Evolutionary conservation across 2,329 filamentous ascomycete species (phyloP), one percentile per base, ranked within the genome.

Genomic region (Albifimbria verrucaria): DNA sequence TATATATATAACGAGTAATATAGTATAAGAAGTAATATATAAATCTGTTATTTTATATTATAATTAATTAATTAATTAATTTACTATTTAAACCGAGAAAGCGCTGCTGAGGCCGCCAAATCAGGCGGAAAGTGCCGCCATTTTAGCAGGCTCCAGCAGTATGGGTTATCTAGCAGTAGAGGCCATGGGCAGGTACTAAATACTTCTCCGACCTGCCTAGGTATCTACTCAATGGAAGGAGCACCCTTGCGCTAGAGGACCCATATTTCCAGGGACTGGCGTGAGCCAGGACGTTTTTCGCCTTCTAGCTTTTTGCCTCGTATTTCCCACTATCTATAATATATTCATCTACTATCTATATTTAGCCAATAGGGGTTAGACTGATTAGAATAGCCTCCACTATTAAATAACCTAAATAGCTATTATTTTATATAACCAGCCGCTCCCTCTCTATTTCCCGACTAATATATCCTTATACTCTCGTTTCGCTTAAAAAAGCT

Each of bases 31-130:
- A 36, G 28, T 57, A 54, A 49, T 36, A 49, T 49, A 41, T 36
- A 49, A 32, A 49, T 28, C 9, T 49, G 10, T 32, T 18, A 49
- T n/a, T 10, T 26, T 36, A 36, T 36, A 36, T 36, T 36, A 10
- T 36, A 36, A 36, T 36, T 36, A 36, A 36, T 36, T 36, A 36
- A n/a, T 36, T 36, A 10, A 36, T 10, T 36, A 36, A 10, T 45
- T 52, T 51, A 52, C 39, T 52, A 45, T 17, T 39, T 55, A 55
- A 55, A 55, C 46, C 2, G 49, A 55, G 49, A 51, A 55, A 55
- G 52, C 52, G 46, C 52, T 55, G 49, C 52, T 55, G 39, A 46
- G 32, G n/a, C 52, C 49, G 45, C 52, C 45, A 49, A 49, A 49
- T 55, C 26, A 18, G 39, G 52, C 39, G 49, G 52, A 49, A 51